These are phyloP conservation scores for Cercophora newfieldiana DNA, from an alignment of 495 filamentous ascomycete species.

Conservation along the genomic window DNA sequence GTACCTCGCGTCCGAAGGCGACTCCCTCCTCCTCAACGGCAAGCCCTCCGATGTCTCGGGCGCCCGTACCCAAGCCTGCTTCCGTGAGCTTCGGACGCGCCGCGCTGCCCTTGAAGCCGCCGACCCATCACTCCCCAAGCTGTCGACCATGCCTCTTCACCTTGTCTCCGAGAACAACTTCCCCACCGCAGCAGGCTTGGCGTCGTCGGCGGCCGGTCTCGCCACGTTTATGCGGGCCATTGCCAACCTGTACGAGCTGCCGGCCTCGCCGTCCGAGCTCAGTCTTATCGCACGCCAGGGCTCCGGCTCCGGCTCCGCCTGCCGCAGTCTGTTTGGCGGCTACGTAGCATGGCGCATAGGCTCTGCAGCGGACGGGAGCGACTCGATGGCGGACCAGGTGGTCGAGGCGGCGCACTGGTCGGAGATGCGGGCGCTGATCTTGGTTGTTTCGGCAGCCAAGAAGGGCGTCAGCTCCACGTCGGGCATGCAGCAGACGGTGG, in stretches of 20 bases:
- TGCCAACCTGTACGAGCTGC: conserved; percentile 85
- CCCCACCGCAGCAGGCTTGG: conserved; percentile 95
- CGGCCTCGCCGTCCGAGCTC: conserved; percentile 73
- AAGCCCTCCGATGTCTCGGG: conserved; percentile 78
- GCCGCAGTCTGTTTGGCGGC: conserved; percentile 86
- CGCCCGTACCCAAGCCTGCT: conserved; percentile 86
- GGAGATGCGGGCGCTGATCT: conserved; percentile 84
- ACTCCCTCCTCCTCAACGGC: conserved; percentile 84
- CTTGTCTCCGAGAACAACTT: conserved; percentile 97
- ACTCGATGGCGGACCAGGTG: conserved; percentile 82
- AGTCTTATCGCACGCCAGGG: conserved; percentile 92
- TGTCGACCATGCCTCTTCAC: conserved; percentile 71
- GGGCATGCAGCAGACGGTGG: conserved; percentile 95
- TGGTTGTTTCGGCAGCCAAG: conserved; percentile 89
- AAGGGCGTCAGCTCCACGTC: conserved; percentile 89
- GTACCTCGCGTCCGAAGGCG: conserved; percentile 60
- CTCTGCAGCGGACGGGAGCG: conserved; percentile 67
- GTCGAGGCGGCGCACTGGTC: conserved; percentile 89
- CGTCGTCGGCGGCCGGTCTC: conserved; percentile 89
- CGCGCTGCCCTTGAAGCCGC: conserved; percentile 70
- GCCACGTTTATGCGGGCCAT: conserved; percentile 92
- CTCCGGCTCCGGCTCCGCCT: conserved; percentile 90
- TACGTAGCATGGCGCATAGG: conserved; percentile 94
- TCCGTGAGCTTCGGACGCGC: conserved; percentile 76
- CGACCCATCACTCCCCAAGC: conserved; percentile 70